Evolutionary conservation across 2,329 filamentous ascomycete genomes (phyloP).

Genomic region (Colletotrichum filicis): DNA sequence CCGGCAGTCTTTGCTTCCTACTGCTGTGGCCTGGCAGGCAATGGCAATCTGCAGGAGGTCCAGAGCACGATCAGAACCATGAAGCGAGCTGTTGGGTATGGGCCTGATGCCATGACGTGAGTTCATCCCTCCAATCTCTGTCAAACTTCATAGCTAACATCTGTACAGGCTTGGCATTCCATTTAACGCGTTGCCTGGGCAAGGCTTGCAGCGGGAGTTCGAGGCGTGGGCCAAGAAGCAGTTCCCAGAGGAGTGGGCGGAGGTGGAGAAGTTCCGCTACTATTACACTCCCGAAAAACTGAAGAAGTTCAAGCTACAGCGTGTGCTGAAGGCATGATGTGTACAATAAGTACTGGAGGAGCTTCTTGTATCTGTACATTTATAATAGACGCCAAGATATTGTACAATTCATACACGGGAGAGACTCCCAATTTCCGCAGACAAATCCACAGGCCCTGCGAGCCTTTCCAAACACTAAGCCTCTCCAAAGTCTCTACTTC

Average conservation of each 20-base stretch:
- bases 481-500: conserved; percentile 7
- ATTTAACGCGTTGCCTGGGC: conserved; percentile 78
- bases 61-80: conserved; percentile 74
- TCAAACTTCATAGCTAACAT: conserved; percentile 2
- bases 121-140: conserved; percentile 47
- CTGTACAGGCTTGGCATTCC: conserved; percentile 73
- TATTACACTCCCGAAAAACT: conserved; percentile 56
- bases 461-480: background rate
- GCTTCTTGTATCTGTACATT: conserved; percentile 37
- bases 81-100: conserved; percentile 72
- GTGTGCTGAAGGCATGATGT: conserved; percentile 59
- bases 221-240: conserved; percentile 78
- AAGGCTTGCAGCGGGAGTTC: conserved; percentile 74
- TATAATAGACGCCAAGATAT: conserved; percentile 37
- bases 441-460: background rate
- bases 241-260: conserved; percentile 76
- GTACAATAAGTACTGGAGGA: conserved; percentile 42
- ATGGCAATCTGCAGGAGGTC: conserved; percentile 76
- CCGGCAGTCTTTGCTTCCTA: conserved; percentile 80
- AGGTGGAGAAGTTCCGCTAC: conserved; percentile 67
- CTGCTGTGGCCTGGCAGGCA: conserved; percentile 78
- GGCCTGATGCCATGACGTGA: conserved; percentile 78
- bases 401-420: conserved; percentile 39
- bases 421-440: background rate
- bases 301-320: conserved; percentile 60